phyloP scores from a whole-genome alignment of 306 rosid species.

The Clitoria ternatea region DNA sequence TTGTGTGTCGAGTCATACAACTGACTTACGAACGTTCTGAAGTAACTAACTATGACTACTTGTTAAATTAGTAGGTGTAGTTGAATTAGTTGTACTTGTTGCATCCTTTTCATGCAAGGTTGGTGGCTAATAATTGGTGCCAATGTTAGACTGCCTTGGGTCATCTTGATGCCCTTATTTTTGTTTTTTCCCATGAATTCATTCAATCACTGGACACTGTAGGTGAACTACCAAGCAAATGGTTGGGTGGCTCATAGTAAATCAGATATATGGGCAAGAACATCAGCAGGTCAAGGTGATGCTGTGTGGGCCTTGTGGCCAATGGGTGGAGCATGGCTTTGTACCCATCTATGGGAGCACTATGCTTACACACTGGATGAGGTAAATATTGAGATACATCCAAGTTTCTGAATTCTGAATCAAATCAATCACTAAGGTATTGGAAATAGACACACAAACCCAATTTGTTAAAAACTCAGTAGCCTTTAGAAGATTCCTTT shows the following conservation, averaged over 20 bases:
- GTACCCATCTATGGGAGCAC: slow-evolving; percentile 82
- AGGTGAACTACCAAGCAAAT: slow-evolving; percentile 70
- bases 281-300: slow-evolving; percentile 64
- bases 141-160: not conserved
- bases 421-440: not conserved
- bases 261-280: slow-evolving; percentile 76
- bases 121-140: not conserved
- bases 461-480: not conserved
- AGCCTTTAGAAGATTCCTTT: not conserved
- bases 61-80: not conserved
- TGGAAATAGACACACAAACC: not conserved
- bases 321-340: slow-evolving; percentile 89
- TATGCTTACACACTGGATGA: slow-evolving; percentile 65
- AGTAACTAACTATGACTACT: not conserved
- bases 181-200: not conserved
- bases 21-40: not conserved
- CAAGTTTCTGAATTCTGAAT: not conserved
- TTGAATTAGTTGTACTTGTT: not conserved
- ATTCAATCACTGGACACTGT: slow-evolving; percentile 3
- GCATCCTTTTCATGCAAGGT: not conserved
- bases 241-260: slow-evolving; percentile 84
- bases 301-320: slow-evolving; percentile 86
- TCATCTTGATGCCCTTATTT: not conserved
- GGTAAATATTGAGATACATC: slow-evolving; percentile 29
- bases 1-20: not conserved